These are phyloP conservation scores for Periconia sp. DNA, from an alignment of 2,329 filamentous ascomycete genomes.

Conservation along the genomic window DNA sequence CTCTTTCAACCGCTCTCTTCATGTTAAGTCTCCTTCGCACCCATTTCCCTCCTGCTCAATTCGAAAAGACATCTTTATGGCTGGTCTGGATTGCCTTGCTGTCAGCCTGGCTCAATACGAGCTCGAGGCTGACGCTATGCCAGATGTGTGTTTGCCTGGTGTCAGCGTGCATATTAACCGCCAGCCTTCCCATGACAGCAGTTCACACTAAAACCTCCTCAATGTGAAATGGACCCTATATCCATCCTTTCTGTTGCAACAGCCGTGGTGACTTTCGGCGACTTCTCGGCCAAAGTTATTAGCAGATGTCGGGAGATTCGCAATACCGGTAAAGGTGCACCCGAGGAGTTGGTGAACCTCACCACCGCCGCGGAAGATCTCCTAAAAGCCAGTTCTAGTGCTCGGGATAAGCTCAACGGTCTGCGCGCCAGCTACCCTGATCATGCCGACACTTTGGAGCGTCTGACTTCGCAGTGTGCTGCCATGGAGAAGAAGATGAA, in stretches of 20 bases:
- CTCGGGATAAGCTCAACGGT: background rate
- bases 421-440: background rate
- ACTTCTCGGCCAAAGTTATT: background rate
- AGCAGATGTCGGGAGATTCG: background rate
- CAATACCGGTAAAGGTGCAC: background rate
- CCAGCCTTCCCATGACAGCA: background rate
- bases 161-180: background rate
- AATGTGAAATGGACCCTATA: background rate
- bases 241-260: background rate
- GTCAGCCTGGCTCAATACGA: background rate
- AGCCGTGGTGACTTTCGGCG: background rate
- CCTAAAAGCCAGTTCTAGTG: background rate
- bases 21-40: no score
- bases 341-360: background rate
- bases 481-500: background rate
- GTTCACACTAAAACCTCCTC: background rate
- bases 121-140: background rate
- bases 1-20: no score
- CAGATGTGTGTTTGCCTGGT: background rate
- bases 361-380: background rate
- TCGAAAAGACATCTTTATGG: no score
- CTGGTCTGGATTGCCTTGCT: background rate
- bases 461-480: background rate
- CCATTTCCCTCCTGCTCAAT: no score
- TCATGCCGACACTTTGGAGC: background rate